Percentiles rank a stretch among this genome's conserved stretches.
phyloP scores from a whole-genome alignment of 2,329 filamentous ascomycete species.

The Chaetomium globosum region DNA sequence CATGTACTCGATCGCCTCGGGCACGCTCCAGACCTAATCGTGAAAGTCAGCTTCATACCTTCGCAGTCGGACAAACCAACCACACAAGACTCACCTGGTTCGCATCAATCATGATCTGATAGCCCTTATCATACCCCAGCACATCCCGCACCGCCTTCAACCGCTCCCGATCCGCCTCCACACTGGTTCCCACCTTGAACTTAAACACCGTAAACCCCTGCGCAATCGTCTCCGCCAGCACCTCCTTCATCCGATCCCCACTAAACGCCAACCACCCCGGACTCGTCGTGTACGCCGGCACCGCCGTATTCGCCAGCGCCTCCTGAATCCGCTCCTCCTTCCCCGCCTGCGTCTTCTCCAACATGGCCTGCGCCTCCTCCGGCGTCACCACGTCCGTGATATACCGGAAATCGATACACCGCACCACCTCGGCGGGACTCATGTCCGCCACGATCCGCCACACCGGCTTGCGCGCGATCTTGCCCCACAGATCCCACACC shows the following conservation, averaged over 20 bases:
- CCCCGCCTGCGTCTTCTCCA: constrained; percentile 11
- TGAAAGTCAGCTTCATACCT: neutral
- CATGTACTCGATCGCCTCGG: constrained; percentile 21
- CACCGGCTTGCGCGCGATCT: constrained; percentile 15
- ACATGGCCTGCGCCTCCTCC: constrained; percentile 11
- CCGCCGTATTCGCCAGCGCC: constrained; percentile 15
- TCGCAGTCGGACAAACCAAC: neutral
- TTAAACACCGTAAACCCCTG: constrained; percentile 22
- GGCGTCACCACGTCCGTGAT: constrained; percentile 19
- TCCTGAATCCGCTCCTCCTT: constrained; percentile 5
- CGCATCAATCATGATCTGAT: constrained; percentile 23
- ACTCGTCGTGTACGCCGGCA: constrained; percentile 18
- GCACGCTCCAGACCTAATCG: constrained; percentile 17
- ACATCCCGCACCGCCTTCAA: constrained; percentile 15
- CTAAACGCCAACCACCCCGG: constrained; percentile 20
- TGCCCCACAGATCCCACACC: constrained; percentile 21
- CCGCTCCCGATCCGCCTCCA: constrained; percentile 15
- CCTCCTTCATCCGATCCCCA: constrained; percentile 15
- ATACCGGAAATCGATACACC: constrained; percentile 16
- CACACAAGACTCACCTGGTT: constrained; percentile 7
- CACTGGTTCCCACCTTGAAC: constrained; percentile 20
- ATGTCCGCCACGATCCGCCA: constrained; percentile 19
- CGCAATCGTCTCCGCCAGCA: constrained; percentile 13
- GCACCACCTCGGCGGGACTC: constrained; percentile 17
- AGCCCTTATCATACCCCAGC: constrained; percentile 18